A percentile compares a stretch with the other conserved stretches of the same genome.
These are phyloP conservation scores for Magnolia changhungtana DNA, from an alignment of 164 flowering plant species.

Conservation along the genomic window DNA sequence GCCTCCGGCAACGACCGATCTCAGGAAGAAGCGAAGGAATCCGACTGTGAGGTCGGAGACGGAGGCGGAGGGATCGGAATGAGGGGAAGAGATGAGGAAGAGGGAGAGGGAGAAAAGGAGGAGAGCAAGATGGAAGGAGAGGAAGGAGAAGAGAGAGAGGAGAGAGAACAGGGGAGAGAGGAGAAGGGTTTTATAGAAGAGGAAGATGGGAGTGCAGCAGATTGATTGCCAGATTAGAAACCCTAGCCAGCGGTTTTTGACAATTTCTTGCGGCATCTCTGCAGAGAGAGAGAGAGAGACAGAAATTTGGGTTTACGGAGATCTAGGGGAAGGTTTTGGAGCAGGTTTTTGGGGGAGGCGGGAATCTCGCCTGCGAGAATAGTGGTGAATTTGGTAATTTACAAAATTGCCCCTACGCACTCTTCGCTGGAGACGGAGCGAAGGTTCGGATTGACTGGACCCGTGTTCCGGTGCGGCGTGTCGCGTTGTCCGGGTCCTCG, in stretches of 20 bases:
- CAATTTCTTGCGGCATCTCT: slow-evolving; percentile 27
- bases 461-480: too few relatives aligned
- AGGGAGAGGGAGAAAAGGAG: slow-evolving; percentile 28
- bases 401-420: too few relatives aligned
- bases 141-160: slow-evolving; percentile 10
- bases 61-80: slow-evolving; percentile 31
- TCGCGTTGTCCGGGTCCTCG: too few relatives aligned
- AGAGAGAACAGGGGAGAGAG: slow-evolving; percentile 15
- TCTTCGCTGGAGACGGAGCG: too few relatives aligned
- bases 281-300: slow-evolving; percentile 1
- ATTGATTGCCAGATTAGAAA: slow-evolving; percentile 72
- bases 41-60: slow-evolving; percentile 31
- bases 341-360: slow-evolving; percentile 10
- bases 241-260: slow-evolving; percentile 58
- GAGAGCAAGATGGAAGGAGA: slow-evolving; percentile 21
- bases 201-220: slow-evolving; percentile 25
- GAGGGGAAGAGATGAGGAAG: slow-evolving; percentile 39
- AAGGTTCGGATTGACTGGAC: too few relatives aligned
- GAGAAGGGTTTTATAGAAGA: slow-evolving; percentile 7
- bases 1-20: slow-evolving; percentile 22
- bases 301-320: slow-evolving; percentile 4
- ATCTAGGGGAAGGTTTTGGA: background rate
- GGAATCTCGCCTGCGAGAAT: background rate
- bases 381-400: too few relatives aligned
- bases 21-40: slow-evolving; percentile 29